phyloP scores from a whole-genome alignment of 1,284 basidiomycete genomes.

The Ceraceosorus guamensis region DNA sequence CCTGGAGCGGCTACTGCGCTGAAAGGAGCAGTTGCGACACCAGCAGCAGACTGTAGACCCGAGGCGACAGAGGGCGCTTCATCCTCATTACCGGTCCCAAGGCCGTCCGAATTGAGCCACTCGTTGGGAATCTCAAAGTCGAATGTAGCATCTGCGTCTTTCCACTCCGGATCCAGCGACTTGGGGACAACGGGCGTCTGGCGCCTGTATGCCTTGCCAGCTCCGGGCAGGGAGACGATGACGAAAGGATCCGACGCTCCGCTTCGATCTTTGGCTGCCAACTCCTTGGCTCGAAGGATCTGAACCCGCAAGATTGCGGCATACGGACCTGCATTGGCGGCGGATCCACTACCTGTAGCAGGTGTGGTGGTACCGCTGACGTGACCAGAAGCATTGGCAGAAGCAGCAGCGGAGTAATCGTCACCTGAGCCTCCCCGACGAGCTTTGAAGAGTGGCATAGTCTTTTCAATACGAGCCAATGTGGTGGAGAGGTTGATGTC shows the following conservation, averaged over 20 bases:
- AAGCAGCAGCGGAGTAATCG: no score
- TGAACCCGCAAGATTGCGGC: conserved; percentile 30
- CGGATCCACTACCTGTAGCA: no score
- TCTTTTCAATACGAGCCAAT: no score
- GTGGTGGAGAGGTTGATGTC: no score
- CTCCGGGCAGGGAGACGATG: conserved; percentile 35
- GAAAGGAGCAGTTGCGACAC: conserved; percentile 30
- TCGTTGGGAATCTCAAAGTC: conserved; percentile 27
- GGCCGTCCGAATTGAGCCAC: conserved; percentile 55
- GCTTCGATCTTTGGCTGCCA: conserved; percentile 53
- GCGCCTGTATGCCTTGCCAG: conserved; percentile 53
- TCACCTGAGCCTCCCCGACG: no score
- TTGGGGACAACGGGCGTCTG: conserved; percentile 73
- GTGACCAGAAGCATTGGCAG: no score
- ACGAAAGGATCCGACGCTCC: conserved; percentile 49
- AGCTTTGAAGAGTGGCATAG: no score
- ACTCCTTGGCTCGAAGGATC: conserved; percentile 50
- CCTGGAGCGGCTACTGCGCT: background rate
- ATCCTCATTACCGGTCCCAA: conserved; percentile 37
- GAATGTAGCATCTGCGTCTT: conserved; percentile 35
- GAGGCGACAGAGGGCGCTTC: no score
- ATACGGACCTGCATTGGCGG: no score
- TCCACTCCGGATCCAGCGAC: conserved; percentile 68
- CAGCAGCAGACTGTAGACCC: no score
- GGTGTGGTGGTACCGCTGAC: no score